Evolutionary conservation across 768 basidiomycete genomes (phyloP), one percentile per base, ranked within the genome.

Genomic region (Psilocybe azurescens): DNA sequence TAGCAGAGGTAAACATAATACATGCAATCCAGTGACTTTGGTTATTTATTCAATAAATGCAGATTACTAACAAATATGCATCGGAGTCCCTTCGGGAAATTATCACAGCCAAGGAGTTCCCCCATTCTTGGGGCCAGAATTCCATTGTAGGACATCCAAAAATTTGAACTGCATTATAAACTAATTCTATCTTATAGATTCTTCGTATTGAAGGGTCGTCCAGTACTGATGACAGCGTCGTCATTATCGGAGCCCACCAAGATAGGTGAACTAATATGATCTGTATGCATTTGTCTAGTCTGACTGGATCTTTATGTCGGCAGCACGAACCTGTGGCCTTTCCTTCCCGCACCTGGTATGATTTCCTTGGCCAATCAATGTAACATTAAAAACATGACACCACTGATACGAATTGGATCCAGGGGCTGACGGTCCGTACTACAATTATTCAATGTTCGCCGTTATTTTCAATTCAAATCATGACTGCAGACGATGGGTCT

Each of bases 51-150:
- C 39, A 47, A 48, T 55, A 33, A 11, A 14, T 47, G 60, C 63
- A 93, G 91, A 85, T 89, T 62, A 94, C 93, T 2, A 66, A 75
- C 39, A 72, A 88, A 66, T 85, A 78, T 61, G 91, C 88, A 13
- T 82, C 87, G 3, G 72, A 85, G 46, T 78, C 81, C 33, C 75
- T 94, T 53, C 83, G 77, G 49, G 69, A 82, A 50, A 67, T 73
- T 14, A 91, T 97, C 67, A 82, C 83, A 5, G 74, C 94, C 60
- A 77, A 80, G 28, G 93, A 94, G 73, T 94, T 95, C 67, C 59
- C 77, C 53, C 94, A 95, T 72, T 76, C 86, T 2, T 95, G 94
- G 95, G 89, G 89, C 9, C 95, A 97, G 80, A 89, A 91, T 74
- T 84, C 85, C 55, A 87, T 93, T 63, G 88, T 90, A 70, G 61